phyloP scores from a whole-genome alignment of 148 eudicot species.

The Bassia scoparia region DNA sequence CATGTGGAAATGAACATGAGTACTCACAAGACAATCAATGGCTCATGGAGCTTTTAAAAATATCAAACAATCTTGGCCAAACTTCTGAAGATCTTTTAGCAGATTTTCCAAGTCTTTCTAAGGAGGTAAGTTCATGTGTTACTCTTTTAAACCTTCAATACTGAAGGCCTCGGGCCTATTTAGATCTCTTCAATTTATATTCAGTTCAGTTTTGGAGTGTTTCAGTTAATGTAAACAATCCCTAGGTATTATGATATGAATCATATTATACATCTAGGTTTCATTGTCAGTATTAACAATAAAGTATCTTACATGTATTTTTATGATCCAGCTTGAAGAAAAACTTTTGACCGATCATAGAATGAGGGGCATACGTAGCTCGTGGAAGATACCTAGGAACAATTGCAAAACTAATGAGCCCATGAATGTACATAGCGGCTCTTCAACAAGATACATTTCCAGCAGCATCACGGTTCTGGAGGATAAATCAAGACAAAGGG shows the following conservation, averaged over 20 bases:
- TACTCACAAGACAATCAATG: too few relatives aligned
- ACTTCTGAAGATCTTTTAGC: neutral
- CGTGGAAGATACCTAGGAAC: neutral
- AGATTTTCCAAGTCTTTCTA: neutral
- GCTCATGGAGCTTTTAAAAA: neutral
- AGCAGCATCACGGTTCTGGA: slow-evolving; percentile 1
- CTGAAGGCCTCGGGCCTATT: too few relatives aligned
- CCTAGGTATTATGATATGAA: too few relatives aligned
- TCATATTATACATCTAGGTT: too few relatives aligned
- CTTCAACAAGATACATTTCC: neutral
- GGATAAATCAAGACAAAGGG: neutral
- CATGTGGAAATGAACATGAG: neutral
- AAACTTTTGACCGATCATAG: too few relatives aligned
- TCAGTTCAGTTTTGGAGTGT: too few relatives aligned
- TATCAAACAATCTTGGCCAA: neutral
- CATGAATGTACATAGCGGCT: neutral
- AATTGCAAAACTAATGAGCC: neutral
- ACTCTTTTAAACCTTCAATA: too few relatives aligned
- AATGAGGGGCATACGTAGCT: neutral
- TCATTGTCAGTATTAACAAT: too few relatives aligned
- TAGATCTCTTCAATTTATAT: too few relatives aligned
- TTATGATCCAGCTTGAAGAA: neutral
- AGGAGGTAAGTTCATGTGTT: neutral
- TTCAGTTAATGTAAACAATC: too few relatives aligned
- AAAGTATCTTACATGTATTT: too few relatives aligned